Conservation (phyloP, 768 basidiomycete genomes). For the Rhodotorula taiwanensis region DNA sequence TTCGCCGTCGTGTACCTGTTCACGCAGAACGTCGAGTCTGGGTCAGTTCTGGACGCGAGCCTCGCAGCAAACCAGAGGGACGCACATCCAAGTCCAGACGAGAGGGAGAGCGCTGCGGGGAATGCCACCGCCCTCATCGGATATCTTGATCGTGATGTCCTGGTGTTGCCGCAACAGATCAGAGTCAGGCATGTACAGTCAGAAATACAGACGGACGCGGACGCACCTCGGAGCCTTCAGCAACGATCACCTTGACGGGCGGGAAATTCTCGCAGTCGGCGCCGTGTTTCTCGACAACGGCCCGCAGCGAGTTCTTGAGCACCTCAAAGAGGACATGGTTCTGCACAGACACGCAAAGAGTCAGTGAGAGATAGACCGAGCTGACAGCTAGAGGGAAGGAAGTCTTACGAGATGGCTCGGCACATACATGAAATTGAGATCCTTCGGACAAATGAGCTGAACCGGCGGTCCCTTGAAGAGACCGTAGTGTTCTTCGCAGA, state of each 20-base stretch:
- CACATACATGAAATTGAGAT: slow-evolving; percentile 86
- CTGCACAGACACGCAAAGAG: slow-evolving; percentile 16
- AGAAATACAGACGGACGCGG: not conserved
- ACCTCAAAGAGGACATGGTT: slow-evolving; percentile 91
- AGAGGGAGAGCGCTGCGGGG: slow-evolving; percentile 74
- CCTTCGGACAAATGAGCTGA: slow-evolving; percentile 83
- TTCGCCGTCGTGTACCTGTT: slow-evolving; percentile 42
- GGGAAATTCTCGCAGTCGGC: slow-evolving; percentile 75
- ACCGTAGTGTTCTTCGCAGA: slow-evolving; percentile 85
- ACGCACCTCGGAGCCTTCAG: slow-evolving; percentile 73
- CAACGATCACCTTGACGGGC: slow-evolving; percentile 87
- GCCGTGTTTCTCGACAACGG: slow-evolving; percentile 88
- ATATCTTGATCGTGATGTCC: slow-evolving; percentile 98
- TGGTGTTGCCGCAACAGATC: not conserved
- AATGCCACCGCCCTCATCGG: slow-evolving; percentile 94
- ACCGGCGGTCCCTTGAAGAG: slow-evolving; percentile 95
- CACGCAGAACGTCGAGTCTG: not conserved
- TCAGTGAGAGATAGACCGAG: not conserved
- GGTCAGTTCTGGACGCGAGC: too few relatives aligned
- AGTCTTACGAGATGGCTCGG: slow-evolving; percentile 72
- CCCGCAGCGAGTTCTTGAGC: slow-evolving; percentile 93
- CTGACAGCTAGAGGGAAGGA: not conserved
- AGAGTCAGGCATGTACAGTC: not conserved
- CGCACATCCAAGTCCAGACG: slow-evolving; percentile 95
- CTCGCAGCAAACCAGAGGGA: slow-evolving; percentile 48